Evolutionary conservation across 306 rosid species (phyloP), one percentile per base, ranked within the genome.

Genomic region (Astragalus membranaceus): DNA sequence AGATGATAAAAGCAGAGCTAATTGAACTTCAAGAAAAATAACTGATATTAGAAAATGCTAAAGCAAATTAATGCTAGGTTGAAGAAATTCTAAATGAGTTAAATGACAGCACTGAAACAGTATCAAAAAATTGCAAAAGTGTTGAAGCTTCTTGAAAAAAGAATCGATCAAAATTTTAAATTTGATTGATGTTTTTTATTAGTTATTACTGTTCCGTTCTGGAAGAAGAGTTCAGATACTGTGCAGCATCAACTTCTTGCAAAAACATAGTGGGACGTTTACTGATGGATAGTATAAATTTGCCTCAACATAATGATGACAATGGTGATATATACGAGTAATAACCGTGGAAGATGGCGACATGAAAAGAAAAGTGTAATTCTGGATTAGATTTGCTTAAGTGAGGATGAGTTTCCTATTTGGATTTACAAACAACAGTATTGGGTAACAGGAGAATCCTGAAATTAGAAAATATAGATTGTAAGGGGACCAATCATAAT

Each of bases 81-180:
- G 51, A 64, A 65, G 36, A 65, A 78, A 64, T 23, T 72, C 44
- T 43, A 63, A 44, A 53, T 30, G 61, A 49, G 53, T 62, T 17
- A 55, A 48, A n/a, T n/a, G n/a, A n/a, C n/a, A n/a, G n/a, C 62
- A 64, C 49, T 58, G 69, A 37, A 49, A 57, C 10, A 29, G 47
- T 64, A 44, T 12, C 64, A 58, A 36, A 11, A 13, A 60, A 68
- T 39, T 41, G 11, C 17, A 37, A 39, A 20, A 72, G 17, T 46
- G 67, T 29, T 70, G 44, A 44, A 46, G 74, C 58, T 44, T 29
- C 13, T 30, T 15, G 9, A 33, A 46, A 46, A 71, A 57, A 37
- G 42, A 12, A 47, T 6, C 53, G 4, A 71, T 32, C 10, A 58
- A 56, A 35, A 8, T 5, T 57, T 15, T 14, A 44, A 44, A 29